These are phyloP conservation scores for Neonothopanus nambi DNA, from an alignment of 1,284 basidiomycete species.

Conservation along the genomic window DNA sequence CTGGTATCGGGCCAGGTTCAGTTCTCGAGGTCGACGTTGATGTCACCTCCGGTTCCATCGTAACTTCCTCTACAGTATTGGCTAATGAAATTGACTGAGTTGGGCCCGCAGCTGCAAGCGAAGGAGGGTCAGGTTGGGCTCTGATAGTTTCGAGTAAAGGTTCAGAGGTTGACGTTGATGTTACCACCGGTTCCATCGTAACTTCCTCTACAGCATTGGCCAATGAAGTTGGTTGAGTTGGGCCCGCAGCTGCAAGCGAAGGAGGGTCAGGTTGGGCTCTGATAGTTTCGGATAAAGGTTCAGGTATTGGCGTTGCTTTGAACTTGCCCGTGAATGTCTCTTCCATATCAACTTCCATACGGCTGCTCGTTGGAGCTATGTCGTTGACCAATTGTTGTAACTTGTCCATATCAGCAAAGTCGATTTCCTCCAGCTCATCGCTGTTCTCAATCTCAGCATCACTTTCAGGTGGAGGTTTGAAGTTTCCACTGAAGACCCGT, in stretches of 20 bases:
- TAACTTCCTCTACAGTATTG: too few relatives aligned
- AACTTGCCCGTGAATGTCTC: slow-evolving; percentile 43
- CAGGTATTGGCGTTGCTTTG: slow-evolving; percentile 10
- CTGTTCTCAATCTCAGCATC: slow-evolving; percentile 31
- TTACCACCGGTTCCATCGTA: too few relatives aligned
- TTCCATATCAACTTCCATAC: slow-evolving; percentile 26
- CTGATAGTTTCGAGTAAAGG: slow-evolving; percentile 1
- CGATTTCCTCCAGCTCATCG: slow-evolving; percentile 58
- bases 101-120: too few relatives aligned
- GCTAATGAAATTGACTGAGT: too few relatives aligned
- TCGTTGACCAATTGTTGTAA: slow-evolving; percentile 40
- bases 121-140: not conserved
- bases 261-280: not conserved
- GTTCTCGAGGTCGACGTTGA: too few relatives aligned
- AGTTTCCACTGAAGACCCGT: slow-evolving; percentile 52
- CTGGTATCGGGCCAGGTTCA: too few relatives aligned
- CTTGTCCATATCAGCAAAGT: slow-evolving; percentile 59
- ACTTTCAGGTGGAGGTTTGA: slow-evolving; percentile 25
- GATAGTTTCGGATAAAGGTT: slow-evolving; percentile 1
- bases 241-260: too few relatives aligned
- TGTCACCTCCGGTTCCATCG: too few relatives aligned
- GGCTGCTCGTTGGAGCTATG: slow-evolving; percentile 25
- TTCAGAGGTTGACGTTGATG: not conserved
- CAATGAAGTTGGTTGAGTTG: too few relatives aligned
- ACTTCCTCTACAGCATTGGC: too few relatives aligned